These are phyloP conservation scores for Geotrichum australiense DNA, from an alignment of 1,139 yeast species.

Conservation along the genomic window DNA sequence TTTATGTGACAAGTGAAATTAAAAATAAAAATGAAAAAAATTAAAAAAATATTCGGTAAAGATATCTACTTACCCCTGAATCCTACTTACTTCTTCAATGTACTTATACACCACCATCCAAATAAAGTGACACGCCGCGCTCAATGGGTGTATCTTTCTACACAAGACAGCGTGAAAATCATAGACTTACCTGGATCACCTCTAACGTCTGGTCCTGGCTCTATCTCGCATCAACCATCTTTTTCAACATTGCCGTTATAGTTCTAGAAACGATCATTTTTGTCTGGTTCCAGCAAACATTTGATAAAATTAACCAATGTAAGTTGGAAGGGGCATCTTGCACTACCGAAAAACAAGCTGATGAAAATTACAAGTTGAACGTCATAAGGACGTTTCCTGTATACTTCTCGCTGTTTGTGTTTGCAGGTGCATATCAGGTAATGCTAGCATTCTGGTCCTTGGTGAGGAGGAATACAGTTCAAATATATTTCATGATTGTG, in stretches of 20 bases:
- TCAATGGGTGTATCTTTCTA: too few species aligned
- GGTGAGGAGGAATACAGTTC: constrained; percentile 39
- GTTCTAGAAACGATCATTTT: constrained; percentile 14
- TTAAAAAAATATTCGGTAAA: too few species aligned
- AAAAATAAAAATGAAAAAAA: too few species aligned
- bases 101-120: too few species aligned
- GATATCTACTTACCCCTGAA: too few species aligned
- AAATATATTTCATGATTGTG: constrained; percentile 38
- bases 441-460: constrained; percentile 41
- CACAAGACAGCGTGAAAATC: too few species aligned
- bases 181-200: too few species aligned
- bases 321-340: constrained; percentile 23
- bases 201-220: constrained; percentile 11
- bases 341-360: constrained; percentile 21
- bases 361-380: too few species aligned
- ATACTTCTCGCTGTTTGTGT: constrained; percentile 41
- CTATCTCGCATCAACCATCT: constrained; percentile 6
- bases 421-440: constrained; percentile 41
- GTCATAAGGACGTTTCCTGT: constrained; percentile 33
- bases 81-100: too few species aligned
- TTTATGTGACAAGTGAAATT: too few species aligned
- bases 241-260: constrained; percentile 13
- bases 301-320: constrained; percentile 30
- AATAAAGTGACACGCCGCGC: too few species aligned
- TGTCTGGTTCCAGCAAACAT: constrained; percentile 23